Evolutionary conservation across 495 filamentous ascomycete genomes (phyloP), one percentile per base, ranked within the genome.

Genomic region (Daldinia childiae): DNA sequence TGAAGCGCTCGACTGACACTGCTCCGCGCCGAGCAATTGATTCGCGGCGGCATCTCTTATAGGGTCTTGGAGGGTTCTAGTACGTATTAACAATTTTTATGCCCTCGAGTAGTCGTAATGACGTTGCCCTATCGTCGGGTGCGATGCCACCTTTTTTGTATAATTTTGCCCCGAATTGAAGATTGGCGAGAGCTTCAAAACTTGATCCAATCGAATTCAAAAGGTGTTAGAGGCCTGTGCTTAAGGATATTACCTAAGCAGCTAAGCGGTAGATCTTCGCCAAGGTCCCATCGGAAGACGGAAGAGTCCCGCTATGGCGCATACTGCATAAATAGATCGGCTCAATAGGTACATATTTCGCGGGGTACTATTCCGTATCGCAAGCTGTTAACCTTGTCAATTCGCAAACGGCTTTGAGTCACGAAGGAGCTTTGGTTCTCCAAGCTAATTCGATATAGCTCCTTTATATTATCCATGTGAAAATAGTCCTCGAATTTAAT

Each of bases 21-120:
- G 30, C 59, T 75, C 58, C 62, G 58, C 55, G 73, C 50, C 36
- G 73, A 69, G 68, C 73, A 75, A 72, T 65, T 64, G 27, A 74
- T 57, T 63, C 75, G 68, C 19, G 60, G 68, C 24, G 75, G 68
- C 75, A 77, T 77, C 5, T 48, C 57, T n/a, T 27, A 27, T 7
- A 41, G 27, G 15, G 58, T 15, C n/a, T 21, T 21, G 21, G 14
- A 57, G 34, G n/a, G 29, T 50, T 8, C 8, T n/a, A 17, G 4
- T 43, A n/a, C 48, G 24, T 36, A 30, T 48, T 57, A 27, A 38
- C 58, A 17, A 6, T 21, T 50, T 8, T 7, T 52, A 34, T 45
- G 24, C 15, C 50, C 27, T 54, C 59, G 1, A 32, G 39, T 36
- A 34, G 43, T 6, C 32, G n/a, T 48, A 9, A 26, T 38, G 9